A percentile compares a stretch with the other conserved stretches of the same genome.
phyloP scores from a whole-genome alignment of 2,329 filamentous ascomycete genomes.

The Emergomyces orientalis region DNA sequence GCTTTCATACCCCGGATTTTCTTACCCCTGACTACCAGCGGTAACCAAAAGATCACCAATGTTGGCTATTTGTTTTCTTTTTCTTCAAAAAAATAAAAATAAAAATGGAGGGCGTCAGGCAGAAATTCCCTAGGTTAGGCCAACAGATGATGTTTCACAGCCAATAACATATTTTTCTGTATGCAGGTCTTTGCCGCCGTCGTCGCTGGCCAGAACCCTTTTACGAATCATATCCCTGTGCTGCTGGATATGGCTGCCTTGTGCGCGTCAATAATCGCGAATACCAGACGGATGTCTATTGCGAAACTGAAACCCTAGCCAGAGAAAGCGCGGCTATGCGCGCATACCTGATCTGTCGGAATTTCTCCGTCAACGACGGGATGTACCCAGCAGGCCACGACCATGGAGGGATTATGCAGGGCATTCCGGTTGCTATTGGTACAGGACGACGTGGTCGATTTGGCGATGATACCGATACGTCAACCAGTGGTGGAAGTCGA shows the following conservation, averaged over 20 bases:
- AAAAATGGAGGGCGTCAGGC: background rate
- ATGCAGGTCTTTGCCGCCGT: conserved; percentile 78
- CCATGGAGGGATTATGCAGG: conserved; percentile 49
- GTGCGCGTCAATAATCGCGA: conserved; percentile 94
- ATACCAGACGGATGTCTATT: conserved; percentile 83
- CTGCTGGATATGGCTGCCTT: conserved; percentile 73
- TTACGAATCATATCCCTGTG: conserved; percentile 71
- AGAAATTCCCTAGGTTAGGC: background rate
- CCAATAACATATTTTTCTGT: conserved; percentile 30
- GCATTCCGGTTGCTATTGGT: conserved; percentile 55
- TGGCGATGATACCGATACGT: conserved; percentile 40
- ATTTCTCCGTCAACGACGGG: conserved; percentile 93
- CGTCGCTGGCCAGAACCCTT: conserved; percentile 86
- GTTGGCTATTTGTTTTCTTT: conserved; percentile 6
- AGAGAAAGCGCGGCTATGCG: conserved; percentile 92
- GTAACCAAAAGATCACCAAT: background rate
- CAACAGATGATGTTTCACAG: conserved; percentile 13
- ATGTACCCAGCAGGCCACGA: conserved; percentile 58
- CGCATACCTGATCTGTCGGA: conserved; percentile 94
- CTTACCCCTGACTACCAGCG: conserved; percentile 2
- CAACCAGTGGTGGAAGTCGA: conserved; percentile 37
- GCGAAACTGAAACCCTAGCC: conserved; percentile 71
- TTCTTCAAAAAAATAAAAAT: background rate
- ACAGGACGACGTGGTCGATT: conserved; percentile 46
- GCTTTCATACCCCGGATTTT: conserved; percentile 8